phyloP scores from a whole-genome alignment of 1,284 basidiomycete genomes.

The Dichomitus squalens region DNA sequence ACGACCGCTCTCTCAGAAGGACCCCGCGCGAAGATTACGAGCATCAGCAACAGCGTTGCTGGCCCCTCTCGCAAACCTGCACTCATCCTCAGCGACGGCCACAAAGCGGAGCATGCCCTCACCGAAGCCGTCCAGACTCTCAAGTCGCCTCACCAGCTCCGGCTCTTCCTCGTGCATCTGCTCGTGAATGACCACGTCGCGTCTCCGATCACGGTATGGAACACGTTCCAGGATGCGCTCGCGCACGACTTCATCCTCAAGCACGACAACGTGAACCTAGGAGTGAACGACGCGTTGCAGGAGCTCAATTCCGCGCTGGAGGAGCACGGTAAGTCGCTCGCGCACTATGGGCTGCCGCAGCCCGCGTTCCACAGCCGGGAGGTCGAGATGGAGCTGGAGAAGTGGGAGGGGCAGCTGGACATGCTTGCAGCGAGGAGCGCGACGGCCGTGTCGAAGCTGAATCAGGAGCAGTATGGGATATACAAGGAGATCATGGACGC shows the following conservation, averaged over 20 bases:
- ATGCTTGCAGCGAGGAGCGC: constrained; percentile 27
- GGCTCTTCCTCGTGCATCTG: constrained; percentile 38
- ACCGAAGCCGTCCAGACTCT: constrained; percentile 34
- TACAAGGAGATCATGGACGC: constrained; percentile 32
- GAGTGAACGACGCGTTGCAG: constrained; percentile 27
- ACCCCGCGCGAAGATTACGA: not conserved
- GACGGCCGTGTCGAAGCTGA: constrained; percentile 25
- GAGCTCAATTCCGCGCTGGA: constrained; percentile 26
- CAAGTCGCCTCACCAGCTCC: constrained; percentile 36
- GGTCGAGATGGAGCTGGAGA: constrained; percentile 31
- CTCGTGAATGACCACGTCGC: constrained; percentile 35
- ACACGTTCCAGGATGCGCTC: constrained; percentile 37
- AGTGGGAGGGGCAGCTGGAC: constrained; percentile 26
- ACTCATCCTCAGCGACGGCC: constrained; percentile 12
- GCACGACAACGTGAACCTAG: constrained; percentile 27
- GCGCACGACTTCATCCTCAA: constrained; percentile 30
- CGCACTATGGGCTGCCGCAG: constrained; percentile 32
- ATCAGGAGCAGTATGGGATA: constrained; percentile 34
- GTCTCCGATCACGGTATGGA: constrained; percentile 31
- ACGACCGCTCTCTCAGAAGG: not conserved
- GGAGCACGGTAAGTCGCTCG: constrained; percentile 30
- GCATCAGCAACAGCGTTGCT: not conserved
- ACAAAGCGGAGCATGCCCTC: constrained; percentile 34
- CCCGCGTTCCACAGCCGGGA: constrained; percentile 29
- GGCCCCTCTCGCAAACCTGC: constrained; percentile 15